A percentile compares a stretch with the other conserved stretches of the same genome.
These are phyloP conservation scores for Candida andamanensis DNA, from an alignment of 805 yeast species.

Conservation along the genomic window DNA sequence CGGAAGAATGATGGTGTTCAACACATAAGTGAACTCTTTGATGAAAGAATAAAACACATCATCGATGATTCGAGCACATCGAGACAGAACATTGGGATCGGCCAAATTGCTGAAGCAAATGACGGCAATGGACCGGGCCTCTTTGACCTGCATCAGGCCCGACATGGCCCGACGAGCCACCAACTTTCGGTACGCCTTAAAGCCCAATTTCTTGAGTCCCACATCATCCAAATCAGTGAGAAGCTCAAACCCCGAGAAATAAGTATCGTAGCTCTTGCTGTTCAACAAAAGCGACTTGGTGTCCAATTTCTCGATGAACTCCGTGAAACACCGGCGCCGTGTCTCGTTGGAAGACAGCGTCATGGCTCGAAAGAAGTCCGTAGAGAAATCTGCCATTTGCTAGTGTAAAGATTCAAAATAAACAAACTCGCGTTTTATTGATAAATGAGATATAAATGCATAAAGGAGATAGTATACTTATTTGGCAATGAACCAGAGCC, in stretches of 20 bases:
- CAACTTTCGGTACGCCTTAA: not conserved
- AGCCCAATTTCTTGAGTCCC: not conserved
- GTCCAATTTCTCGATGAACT: too few species aligned
- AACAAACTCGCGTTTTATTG: not conserved
- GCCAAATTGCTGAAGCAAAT: not conserved
- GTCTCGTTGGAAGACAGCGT: too few species aligned
- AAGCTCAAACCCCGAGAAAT: not conserved
- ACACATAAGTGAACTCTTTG: not conserved
- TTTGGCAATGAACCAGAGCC: constrained; percentile 18
- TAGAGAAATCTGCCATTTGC: not conserved
- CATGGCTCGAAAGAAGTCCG: too few species aligned
- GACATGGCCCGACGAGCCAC: not conserved
- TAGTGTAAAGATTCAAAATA: too few species aligned
- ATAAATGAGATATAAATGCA: too few species aligned
- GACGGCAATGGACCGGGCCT: not conserved
- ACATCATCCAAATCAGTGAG: not conserved
- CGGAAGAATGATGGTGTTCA: not conserved
- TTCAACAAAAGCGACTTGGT: too few species aligned
- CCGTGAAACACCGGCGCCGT: too few species aligned
- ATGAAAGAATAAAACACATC: not conserved
- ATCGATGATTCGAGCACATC: not conserved
- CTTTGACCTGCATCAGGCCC: not conserved
- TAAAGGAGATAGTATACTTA: not conserved
- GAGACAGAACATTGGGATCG: not conserved
- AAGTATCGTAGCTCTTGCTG: too few species aligned